A percentile compares a stretch with the other conserved stretches of the same genome.
Conservation (phyloP, 305 asterid genomes). For the Solanum hybrid region DNA sequence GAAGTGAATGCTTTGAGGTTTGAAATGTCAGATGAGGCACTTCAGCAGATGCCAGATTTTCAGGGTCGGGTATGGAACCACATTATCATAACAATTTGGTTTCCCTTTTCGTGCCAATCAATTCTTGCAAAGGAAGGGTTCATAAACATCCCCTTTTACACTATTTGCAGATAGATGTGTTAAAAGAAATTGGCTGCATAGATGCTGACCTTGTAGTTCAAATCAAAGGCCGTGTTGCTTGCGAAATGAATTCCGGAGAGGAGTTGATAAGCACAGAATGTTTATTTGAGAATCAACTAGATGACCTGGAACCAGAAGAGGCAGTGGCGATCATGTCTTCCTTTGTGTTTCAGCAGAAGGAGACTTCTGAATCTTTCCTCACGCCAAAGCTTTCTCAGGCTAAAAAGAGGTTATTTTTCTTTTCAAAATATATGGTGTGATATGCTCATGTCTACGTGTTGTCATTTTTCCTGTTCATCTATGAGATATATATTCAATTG, state of each 20-base stretch:
- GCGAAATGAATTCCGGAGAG: constrained; percentile 99
- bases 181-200: constrained; percentile 86
- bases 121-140: constrained; percentile 6
- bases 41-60: constrained; percentile 96
- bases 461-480: background rate
- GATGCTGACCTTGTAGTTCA: constrained; percentile 91
- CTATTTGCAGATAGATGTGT: constrained; percentile 77
- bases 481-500: background rate
- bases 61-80: constrained; percentile 80
- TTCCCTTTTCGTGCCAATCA: background rate
- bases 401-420: constrained; percentile 41
- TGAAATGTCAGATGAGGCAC: constrained; percentile 99
- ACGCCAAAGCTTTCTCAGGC: constrained; percentile 85
- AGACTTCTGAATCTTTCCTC: constrained; percentile 81
- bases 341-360: constrained; percentile 93
- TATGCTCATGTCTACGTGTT: constrained; percentile 8
- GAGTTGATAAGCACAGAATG: constrained; percentile 94
- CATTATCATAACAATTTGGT: background rate
- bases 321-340: constrained; percentile 98
- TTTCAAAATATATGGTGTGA: constrained; percentile 3
- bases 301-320: constrained; percentile 96
- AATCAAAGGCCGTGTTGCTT: constrained; percentile 98
- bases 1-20: constrained; percentile 68
- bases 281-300: constrained; percentile 93
- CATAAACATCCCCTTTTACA: constrained; percentile 11